A percentile compares a stretch with the other conserved stretches of the same genome.
These are phyloP conservation scores for Exophiala dermatitidis DNA, from an alignment of 2,329 filamentous ascomycete genomes.

Conservation along the genomic window DNA sequence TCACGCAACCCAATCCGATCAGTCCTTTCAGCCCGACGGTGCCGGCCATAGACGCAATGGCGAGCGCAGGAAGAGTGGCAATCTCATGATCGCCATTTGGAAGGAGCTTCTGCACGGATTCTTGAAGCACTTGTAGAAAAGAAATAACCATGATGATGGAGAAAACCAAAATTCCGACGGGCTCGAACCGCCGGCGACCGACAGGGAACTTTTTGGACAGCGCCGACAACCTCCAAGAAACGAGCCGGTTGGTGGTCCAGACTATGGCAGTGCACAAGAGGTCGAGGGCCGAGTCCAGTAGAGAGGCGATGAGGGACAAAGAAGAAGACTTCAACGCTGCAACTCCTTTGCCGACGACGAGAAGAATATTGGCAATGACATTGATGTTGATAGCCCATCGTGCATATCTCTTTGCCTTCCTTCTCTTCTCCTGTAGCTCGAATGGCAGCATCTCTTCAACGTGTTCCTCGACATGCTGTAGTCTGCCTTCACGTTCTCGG, in stretches of 20 bases:
- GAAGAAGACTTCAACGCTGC: conserved; percentile 52
- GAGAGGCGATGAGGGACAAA: conserved; percentile 54
- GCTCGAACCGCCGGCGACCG: conserved; percentile 51
- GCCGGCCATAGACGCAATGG: conserved; percentile 51
- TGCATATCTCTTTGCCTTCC: conserved; percentile 43
- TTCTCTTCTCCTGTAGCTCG: conserved; percentile 45
- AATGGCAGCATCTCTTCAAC: conserved; percentile 51
- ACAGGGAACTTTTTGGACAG: conserved; percentile 53
- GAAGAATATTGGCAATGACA: conserved; percentile 52
- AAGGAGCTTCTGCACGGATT: conserved; percentile 53
- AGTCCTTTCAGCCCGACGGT: conserved; percentile 55
- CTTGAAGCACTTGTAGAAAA: conserved; percentile 54
- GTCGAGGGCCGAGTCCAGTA: conserved; percentile 56
- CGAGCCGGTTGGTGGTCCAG: conserved; percentile 53
- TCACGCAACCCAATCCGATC: conserved; percentile 53
- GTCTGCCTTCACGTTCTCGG: conserved; percentile 46
- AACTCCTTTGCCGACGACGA: conserved; percentile 50
- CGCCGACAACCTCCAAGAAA: conserved; percentile 49
- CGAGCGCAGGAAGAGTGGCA: conserved; percentile 42
- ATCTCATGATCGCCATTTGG: conserved; percentile 35
- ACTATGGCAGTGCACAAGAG: conserved; percentile 55
- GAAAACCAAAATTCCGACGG: conserved; percentile 57
- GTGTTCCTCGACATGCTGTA: conserved; percentile 44
- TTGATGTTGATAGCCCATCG: conserved; percentile 56
- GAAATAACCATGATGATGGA: conserved; percentile 58